Evolutionary conservation across 352 stramenopile species (phyloP).

Genomic region (Phytophthora cryptogea): DNA sequence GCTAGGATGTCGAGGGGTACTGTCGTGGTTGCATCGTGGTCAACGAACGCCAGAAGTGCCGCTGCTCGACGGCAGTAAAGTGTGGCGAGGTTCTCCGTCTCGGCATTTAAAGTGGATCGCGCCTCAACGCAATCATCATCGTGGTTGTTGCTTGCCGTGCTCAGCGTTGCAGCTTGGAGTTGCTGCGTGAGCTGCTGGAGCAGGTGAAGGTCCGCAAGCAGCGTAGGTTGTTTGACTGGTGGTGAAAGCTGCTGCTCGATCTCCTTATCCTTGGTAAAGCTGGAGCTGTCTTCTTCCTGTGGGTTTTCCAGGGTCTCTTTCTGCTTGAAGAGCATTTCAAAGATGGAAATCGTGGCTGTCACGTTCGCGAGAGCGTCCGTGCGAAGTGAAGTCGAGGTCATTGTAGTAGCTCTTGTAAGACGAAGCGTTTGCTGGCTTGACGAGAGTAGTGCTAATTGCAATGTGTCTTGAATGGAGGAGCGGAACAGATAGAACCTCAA

Average conservation of each 20-base stretch:
- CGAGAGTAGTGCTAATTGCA: slow-evolving; percentile 20
- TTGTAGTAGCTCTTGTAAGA: slow-evolving; percentile 6
- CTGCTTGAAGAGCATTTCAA: slow-evolving; percentile 36
- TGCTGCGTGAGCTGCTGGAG: slow-evolving; percentile 34
- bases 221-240: slow-evolving; percentile 26
- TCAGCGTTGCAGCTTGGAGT: slow-evolving; percentile 24
- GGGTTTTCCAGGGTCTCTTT: slow-evolving; percentile 15
- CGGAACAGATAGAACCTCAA: background rate
- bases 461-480: slow-evolving; percentile 8
- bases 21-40: slow-evolving; percentile 41
- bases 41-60: slow-evolving; percentile 39
- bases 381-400: slow-evolving; percentile 17
- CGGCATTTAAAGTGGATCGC: background rate
- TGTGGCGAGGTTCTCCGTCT: slow-evolving; percentile 30
- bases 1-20: slow-evolving; percentile 32
- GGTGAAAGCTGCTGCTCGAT: slow-evolving; percentile 10
- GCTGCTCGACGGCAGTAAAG: slow-evolving; percentile 45
- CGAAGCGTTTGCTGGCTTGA: background rate
- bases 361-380: slow-evolving; percentile 2
- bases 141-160: slow-evolving; percentile 25
- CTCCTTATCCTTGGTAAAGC: slow-evolving; percentile 10
- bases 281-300: slow-evolving; percentile 19
- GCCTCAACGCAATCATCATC: slow-evolving; percentile 10
- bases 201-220: slow-evolving; percentile 31
- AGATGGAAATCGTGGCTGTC: slow-evolving; percentile 24